Evolutionary conservation across 2,329 filamentous ascomycete genomes (phyloP), one percentile per base, ranked within the genome.

Genomic region (Clarireedia homoeocarpa): DNA sequence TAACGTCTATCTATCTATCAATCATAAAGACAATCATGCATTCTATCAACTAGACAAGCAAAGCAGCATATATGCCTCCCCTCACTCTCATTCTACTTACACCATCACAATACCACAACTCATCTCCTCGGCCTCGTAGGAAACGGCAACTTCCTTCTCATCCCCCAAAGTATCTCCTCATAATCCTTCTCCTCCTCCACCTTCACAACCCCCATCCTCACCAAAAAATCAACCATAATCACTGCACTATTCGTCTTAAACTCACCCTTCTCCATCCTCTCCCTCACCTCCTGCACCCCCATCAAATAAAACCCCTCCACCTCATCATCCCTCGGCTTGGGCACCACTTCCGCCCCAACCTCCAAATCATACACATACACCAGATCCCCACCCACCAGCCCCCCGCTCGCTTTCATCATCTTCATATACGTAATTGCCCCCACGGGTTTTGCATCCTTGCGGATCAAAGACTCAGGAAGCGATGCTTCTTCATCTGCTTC

Each of bases 181-280:
- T 56, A 56, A 23, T 48, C 47, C 2, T 1, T 5, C 71, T 94
- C 88, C 55, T 83, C 85, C 66, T 89, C 88, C 0, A 79, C 71
- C 1, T 83, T 91, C 58, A 95, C 66, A 51, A 89, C 74, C 0
- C 88, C 88, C 69, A 91, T 89, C 26, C 90, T 74, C 45, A 95
- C 74, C 63, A 95, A 82, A 69, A 95, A 95, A 66, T 95, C 89
- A 48, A 94, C 75, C 73, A 92, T 75, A 49, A 92, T 84, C 27
- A 86, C 68, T 36, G 86, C 84, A 63, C 88, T 90, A 66, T 95
- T 95, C 0, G 90, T 85, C 75, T 95, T 95, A 73, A 95, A 95
- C 68, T 89, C 82, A 1, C 83, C 83, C 15, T 73, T 74, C 24
- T 76, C 71, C 75, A 95, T 75, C 1, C 83, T 81, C 55, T 72